A percentile compares a stretch with the other conserved stretches of the same genome.
Conservation (phyloP, 2,329 filamentous ascomycete genomes). For the Bipolaris oryzae region DNA sequence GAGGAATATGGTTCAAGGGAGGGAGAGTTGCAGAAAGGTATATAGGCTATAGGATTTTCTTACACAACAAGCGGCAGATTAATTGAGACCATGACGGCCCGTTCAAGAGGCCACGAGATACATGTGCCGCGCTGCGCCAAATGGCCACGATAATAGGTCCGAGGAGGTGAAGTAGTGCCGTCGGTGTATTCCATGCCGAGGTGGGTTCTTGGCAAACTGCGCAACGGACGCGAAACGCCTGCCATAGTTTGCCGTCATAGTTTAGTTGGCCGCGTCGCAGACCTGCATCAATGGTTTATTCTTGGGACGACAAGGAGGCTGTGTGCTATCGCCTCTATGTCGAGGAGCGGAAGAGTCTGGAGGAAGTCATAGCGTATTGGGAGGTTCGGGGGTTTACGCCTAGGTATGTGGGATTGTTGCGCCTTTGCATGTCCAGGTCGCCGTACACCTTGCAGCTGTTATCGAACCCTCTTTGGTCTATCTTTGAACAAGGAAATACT, state of each 20-base stretch:
- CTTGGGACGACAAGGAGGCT: slow-evolving; percentile 70
- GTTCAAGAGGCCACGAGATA: slow-evolving; percentile 16
- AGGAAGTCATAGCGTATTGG: slow-evolving; percentile 74
- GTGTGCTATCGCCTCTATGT: slow-evolving; percentile 76
- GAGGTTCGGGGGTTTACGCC: slow-evolving; percentile 70
- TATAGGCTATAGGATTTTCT: not conserved
- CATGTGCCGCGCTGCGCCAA: slow-evolving; percentile 21
- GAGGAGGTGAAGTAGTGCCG: slow-evolving; percentile 12
- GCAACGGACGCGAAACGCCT: slow-evolving; percentile 15
- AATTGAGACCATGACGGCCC: not conserved
- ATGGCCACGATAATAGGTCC: slow-evolving; percentile 23
- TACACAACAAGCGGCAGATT: not conserved
- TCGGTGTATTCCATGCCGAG: slow-evolving; percentile 31
- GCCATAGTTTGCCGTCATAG: slow-evolving; percentile 5
- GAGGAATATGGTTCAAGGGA: not conserved
- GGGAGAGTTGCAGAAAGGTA: not conserved
- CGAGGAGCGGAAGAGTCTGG: slow-evolving; percentile 72
- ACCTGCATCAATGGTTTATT: slow-evolving; percentile 53
- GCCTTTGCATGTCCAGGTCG: slow-evolving; percentile 22
- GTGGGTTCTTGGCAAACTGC: slow-evolving; percentile 26
- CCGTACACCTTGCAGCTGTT: slow-evolving; percentile 28
- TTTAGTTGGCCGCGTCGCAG: not conserved
- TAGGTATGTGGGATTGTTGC: slow-evolving; percentile 58
- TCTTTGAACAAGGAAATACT: slow-evolving; percentile 6
- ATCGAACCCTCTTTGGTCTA: not conserved